These are phyloP conservation scores for Carnegiea gigantea DNA, from an alignment of 179 eudicot species.

Conservation along the genomic window DNA sequence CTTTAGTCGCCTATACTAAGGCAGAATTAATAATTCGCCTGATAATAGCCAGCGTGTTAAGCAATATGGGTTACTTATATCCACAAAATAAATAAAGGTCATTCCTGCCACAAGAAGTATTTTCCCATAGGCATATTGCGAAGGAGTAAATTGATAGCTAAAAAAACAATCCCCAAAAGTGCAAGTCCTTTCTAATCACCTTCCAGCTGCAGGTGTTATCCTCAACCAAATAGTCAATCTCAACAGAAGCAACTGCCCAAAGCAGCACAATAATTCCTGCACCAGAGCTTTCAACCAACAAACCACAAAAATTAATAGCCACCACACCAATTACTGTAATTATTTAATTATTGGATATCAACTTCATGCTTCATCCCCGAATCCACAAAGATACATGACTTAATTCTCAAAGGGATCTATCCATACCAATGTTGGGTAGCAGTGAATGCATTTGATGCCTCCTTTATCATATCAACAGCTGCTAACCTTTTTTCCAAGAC, in stretches of 20 bases:
- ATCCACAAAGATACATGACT: not conserved
- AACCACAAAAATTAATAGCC: too few relatives aligned
- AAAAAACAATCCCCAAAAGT: not conserved
- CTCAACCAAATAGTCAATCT: not conserved
- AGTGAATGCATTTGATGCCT: not conserved
- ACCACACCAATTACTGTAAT: not conserved
- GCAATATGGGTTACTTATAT: not conserved
- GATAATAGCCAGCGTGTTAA: not conserved
- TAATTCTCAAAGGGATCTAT: not conserved
- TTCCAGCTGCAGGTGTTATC: not conserved
- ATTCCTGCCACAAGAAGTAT: not conserved
- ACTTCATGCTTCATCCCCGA: not conserved
- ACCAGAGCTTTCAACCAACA: not conserved
- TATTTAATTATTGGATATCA: not conserved
- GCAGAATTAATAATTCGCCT: not conserved
- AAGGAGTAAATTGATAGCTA: not conserved
- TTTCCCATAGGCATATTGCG: not conserved
- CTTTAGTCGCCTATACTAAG: not conserved
- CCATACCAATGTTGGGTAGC: not conserved
- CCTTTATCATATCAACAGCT: not conserved
- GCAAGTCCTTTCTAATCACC: not conserved
- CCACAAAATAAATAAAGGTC: not conserved
- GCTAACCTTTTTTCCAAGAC: not conserved
- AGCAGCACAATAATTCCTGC: not conserved
- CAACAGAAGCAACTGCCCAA: not conserved